Base-by-base conservation (phyloP, 2,329 filamentous ascomycete species). In the Alternaria ethzedia region DNA sequence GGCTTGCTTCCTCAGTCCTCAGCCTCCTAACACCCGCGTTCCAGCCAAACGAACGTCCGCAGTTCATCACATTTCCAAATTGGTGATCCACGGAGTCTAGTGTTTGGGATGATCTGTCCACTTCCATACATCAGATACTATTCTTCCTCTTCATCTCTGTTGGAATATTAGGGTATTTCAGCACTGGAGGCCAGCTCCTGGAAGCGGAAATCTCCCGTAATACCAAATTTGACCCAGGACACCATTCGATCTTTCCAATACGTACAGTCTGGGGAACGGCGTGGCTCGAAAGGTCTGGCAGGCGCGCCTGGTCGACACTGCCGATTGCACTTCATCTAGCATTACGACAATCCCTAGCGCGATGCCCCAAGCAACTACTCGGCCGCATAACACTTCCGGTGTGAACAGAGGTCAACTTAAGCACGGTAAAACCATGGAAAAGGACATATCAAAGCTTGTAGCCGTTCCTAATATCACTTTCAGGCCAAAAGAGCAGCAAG, bases 391-490 rank as follows among this genome's bases (percentile, higher is more conserved):
- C 6, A 1, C 32, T 43, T 10, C 21, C 5, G 32, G 10, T 10
- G 9, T 17, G 15, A 20, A 43, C 10, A 1, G 6, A 25, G 12
- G 3, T 28, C 32, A 25, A 45, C 12, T 10, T 3, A 9, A 17
- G 8, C 25, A 43, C 15, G 21, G 30, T 7, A 56, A 41, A n/a
- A 26, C n/a, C 17, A 23, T n/a, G 17, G 56, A 32, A 26, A 25
- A 26, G 15, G 25, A 52, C 26, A 6, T 52, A 3, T 58, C 62
- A 32, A 61, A 51, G 4, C 44, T 55, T 46, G 58, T 64, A 52
- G 62, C 62, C 30, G 32, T 64, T 23, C 58, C 62, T n/a, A 51
- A 55, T 6, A 54, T 61, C 32, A 20, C 54, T 26, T 13, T 45
- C 17, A 52, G 23, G 21, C 5, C 12, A 25, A n/a, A 15, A 9